These are phyloP conservation scores for Leonotis leonurus DNA, from an alignment of 257 asterid genomes.

Conservation along the genomic window DNA sequence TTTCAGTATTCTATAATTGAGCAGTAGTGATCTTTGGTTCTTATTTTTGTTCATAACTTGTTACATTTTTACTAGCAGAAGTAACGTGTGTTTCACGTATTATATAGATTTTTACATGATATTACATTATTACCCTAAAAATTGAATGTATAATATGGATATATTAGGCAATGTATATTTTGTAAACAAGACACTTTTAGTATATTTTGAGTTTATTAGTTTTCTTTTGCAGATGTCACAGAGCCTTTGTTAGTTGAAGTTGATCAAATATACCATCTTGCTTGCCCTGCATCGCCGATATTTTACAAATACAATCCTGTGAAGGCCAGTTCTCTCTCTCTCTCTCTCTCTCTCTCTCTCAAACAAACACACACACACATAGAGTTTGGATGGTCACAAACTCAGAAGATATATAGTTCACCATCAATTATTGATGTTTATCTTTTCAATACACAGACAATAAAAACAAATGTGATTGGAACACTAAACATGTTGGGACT, in stretches of 20 bases:
- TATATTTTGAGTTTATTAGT: neutral
- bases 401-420: neutral
- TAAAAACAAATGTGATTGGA: constrained; percentile 94
- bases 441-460: constrained; percentile 45
- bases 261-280: constrained; percentile 95
- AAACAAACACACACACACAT: no score
- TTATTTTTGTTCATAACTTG: neutral
- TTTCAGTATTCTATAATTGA: neutral
- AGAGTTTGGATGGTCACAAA: neutral
- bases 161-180: no score
- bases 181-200: no score
- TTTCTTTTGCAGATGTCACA: constrained; percentile 62
- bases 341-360: neutral
- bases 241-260: constrained; percentile 82
- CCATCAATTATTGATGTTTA: neutral
- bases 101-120: no score
- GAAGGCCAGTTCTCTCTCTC: constrained; percentile 47
- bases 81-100: no score
- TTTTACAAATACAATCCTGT: constrained; percentile 97
- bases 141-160: no score
- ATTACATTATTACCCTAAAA: no score
- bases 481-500: constrained; percentile 97
- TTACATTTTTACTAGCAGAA: no score
- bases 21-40: neutral
- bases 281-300: constrained; percentile 99